Conservation (phyloP, 495 filamentous ascomycete species). For the Annulohypoxylon moriforme region DNA sequence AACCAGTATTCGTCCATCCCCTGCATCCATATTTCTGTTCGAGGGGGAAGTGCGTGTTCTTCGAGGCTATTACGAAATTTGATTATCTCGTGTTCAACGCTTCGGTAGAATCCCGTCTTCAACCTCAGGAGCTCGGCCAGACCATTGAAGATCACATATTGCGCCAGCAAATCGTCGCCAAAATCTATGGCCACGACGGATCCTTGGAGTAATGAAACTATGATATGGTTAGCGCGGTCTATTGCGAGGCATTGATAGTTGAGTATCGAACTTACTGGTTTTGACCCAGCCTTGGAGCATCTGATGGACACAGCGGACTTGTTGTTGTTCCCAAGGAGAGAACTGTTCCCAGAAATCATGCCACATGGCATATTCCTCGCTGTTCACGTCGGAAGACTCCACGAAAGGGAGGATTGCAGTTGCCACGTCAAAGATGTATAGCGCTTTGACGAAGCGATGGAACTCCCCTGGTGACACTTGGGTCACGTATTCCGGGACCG, state of each 20-base stretch:
- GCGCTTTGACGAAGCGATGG: background rate
- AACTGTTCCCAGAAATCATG: slow-evolving; percentile 1
- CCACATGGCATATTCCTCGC: background rate
- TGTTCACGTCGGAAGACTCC: background rate
- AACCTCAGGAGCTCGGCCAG: too few species aligned
- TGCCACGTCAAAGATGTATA: slow-evolving; percentile 11
- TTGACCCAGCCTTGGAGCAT: background rate
- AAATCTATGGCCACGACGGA: too few species aligned
- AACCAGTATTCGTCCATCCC: slow-evolving; percentile 10
- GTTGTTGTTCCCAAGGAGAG: slow-evolving; percentile 21
- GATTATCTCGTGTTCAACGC: too few species aligned
- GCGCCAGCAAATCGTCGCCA: too few species aligned
- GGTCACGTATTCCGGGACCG: background rate
- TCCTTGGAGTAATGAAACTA: background rate
- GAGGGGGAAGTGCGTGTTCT: background rate
- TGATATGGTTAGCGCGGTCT: background rate
- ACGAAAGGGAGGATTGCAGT: background rate
- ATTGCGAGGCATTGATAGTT: background rate
- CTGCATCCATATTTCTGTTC: background rate
- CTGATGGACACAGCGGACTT: slow-evolving; percentile 14
- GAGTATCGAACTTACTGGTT: background rate
- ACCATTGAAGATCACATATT: too few species aligned
- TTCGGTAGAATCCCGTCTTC: too few species aligned
- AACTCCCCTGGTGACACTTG: background rate
- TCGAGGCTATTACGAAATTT: too few species aligned